These are phyloP conservation scores for Eucalyptus cloeziana DNA, from an alignment of 345 rosid species.

Conservation along the genomic window DNA sequence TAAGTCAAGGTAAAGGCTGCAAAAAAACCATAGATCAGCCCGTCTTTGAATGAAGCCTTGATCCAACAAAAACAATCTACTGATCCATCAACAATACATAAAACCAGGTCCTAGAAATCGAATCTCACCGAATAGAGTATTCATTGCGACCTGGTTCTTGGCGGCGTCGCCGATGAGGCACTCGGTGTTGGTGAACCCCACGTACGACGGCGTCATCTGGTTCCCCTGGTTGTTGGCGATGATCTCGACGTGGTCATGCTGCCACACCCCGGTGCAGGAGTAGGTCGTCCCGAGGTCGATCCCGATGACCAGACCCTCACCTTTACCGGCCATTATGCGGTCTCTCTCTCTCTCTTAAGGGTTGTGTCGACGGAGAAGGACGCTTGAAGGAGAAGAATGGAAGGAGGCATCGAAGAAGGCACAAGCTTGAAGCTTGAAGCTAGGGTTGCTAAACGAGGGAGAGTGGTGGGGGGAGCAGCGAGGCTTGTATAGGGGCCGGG, in stretches of 20 bases:
- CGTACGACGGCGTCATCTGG: conserved; percentile 21
- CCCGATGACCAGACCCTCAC: conserved; percentile 21
- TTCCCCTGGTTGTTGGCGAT: conserved; percentile 27
- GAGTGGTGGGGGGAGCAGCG: neutral
- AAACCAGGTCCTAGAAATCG: neutral
- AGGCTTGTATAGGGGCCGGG: neutral
- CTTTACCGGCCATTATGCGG: conserved; percentile 18
- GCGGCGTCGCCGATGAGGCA: conserved; percentile 18
- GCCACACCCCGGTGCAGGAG: conserved; percentile 28
- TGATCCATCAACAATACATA: neutral
- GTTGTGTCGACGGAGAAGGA: neutral
- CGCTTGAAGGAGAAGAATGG: neutral
- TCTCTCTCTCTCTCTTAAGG: neutral
- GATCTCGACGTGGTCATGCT: conserved; percentile 21
- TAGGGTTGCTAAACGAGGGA: neutral
- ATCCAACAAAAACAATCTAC: neutral
- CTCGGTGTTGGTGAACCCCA: conserved; percentile 22
- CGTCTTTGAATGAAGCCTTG: neutral
- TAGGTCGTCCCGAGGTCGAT: conserved; percentile 24
- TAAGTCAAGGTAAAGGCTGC: neutral
- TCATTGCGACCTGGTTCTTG: conserved; percentile 23
- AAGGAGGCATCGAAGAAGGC: neutral
- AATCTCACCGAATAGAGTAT: conserved; percentile 27
- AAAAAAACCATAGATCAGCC: neutral
- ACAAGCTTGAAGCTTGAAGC: neutral